Evolutionary conservation across 116 monocot species (phyloP), one percentile per base, ranked within the genome.

Genomic region (Trichopus zeylanicus): DNA sequence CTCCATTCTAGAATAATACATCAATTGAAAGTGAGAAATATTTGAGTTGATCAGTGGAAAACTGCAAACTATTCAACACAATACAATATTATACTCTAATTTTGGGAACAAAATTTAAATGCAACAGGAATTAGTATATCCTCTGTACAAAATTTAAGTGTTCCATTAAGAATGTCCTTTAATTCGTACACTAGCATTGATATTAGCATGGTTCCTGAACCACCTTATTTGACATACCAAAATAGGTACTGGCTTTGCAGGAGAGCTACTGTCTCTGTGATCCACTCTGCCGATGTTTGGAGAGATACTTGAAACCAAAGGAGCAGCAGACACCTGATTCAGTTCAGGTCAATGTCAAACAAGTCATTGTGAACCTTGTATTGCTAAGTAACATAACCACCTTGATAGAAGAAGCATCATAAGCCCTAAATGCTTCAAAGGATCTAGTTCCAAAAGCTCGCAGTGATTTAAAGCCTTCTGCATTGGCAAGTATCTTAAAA

Each of bases 401-500:
- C 85, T 77, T 86, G 42, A 73, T 54, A 37, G 79, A 49, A 67
- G 73, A 53, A 62, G 75, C 29, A 66, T 81, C 86, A 52, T 65
- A 75, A 34, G 69, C 34, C 46, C 72, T 82, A 47, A 75, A 49
- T 49, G 49, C 49, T 22, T 49, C 49, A 49, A 49, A 49, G 6
- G 49, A 49, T 24, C 49, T n/a, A 24, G 21, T 49, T 49, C 49
- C 49, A 49, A 49, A 49, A 49, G 49, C 49, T 49, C 49, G 19
- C 49, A 49, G 49, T 33, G 62, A 46, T 64, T 63, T 75, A 26
- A 78, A 57, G 47, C 78, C 82, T 27, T 71, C 77, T 28, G 68
- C 59, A 73, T 88, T 88, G 26, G 87, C 87, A 27, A 88, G 68
- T 54, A 88, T 86, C 53, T 86, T 86, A 63, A 86, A 56, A 31